These are phyloP conservation scores for Hortaea werneckii DNA, from an alignment of 2,329 filamentous ascomycete species.

Conservation along the genomic window DNA sequence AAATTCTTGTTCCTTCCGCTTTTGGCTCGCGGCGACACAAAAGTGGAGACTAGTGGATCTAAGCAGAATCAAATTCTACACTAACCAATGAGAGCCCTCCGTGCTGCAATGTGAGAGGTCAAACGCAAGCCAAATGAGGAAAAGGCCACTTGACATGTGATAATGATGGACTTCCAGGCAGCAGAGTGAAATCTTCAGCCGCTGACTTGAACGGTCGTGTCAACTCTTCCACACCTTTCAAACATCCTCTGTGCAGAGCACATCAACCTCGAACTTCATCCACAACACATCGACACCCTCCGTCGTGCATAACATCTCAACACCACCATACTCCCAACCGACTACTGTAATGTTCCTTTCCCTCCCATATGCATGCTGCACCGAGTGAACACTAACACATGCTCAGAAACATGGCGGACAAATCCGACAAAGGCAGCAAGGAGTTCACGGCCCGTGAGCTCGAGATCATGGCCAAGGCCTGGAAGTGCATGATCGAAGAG, in stretches of 20 bases:
- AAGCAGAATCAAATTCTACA: too few species aligned
- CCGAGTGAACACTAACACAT: too few species aligned
- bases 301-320: not conserved
- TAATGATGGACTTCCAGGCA: not conserved
- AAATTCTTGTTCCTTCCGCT: too few species aligned
- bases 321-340: too few species aligned
- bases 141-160: not conserved
- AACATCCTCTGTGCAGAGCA: not conserved
- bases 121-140: not conserved
- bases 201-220: not conserved
- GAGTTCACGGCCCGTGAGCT: slow-evolving; percentile 13
- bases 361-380: too few species aligned
- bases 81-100: not conserved
- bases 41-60: too few species aligned
- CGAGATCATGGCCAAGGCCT: slow-evolving; percentile 12
- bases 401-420: slow-evolving; percentile 1
- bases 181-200: not conserved
- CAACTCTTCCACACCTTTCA: not conserved
- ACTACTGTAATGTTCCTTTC: too few species aligned
- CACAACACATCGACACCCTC: not conserved
- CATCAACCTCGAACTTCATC: too few species aligned
- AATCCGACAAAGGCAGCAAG: not conserved
- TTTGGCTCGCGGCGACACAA: too few species aligned
- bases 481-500: slow-evolving; percentile 12
- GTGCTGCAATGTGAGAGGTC: not conserved